Percentiles rank a stretch among this genome's conserved stretches.
Conservation (phyloP, 2,329 filamentous ascomycete species). For the Claviceps africana region DNA sequence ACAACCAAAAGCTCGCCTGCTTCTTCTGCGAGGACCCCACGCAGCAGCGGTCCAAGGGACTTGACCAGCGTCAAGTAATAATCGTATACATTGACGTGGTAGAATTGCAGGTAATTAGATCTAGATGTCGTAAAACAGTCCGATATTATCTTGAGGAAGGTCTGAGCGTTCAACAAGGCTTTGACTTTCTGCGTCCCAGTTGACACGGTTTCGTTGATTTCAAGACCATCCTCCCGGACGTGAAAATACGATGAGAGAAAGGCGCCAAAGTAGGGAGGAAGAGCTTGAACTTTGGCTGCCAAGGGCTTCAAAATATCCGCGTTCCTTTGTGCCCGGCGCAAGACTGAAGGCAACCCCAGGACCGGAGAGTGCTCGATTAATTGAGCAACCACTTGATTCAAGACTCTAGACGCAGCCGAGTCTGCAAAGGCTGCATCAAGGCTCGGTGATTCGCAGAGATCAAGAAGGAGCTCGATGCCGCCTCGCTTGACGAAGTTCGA, state of each 20-base stretch:
- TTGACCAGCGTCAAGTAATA: slow-evolving; percentile 63
- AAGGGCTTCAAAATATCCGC: slow-evolving; percentile 56
- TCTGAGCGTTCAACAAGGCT: slow-evolving; percentile 62
- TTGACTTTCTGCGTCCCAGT: slow-evolving; percentile 68
- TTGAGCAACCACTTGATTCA: slow-evolving; percentile 61
- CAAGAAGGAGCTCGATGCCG: slow-evolving; percentile 70
- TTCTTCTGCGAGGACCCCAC: slow-evolving; percentile 74
- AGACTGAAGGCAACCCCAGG: slow-evolving; percentile 65
- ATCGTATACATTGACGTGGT: slow-evolving; percentile 69
- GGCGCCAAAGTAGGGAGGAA: slow-evolving; percentile 56
- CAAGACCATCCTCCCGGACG: slow-evolving; percentile 18
- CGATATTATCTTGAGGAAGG: slow-evolving; percentile 59
- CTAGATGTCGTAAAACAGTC: slow-evolving; percentile 60
- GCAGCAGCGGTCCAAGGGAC: slow-evolving; percentile 63
- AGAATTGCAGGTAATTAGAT: slow-evolving; percentile 51
- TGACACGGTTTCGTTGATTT: slow-evolving; percentile 27
- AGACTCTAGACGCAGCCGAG: slow-evolving; percentile 50
- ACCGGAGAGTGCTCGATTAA: slow-evolving; percentile 71
- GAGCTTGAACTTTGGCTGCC: slow-evolving; percentile 32
- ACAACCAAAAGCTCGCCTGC: slow-evolving; percentile 60
- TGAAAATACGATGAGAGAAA: slow-evolving; percentile 38
- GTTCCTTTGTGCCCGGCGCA: slow-evolving; percentile 58
- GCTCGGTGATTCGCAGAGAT: slow-evolving; percentile 70
- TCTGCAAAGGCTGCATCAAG: slow-evolving; percentile 51
- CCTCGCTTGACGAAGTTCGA: slow-evolving; percentile 61